Base-by-base conservation (phyloP, 441 rosid genomes). In the Gossypium aridum region DNA sequence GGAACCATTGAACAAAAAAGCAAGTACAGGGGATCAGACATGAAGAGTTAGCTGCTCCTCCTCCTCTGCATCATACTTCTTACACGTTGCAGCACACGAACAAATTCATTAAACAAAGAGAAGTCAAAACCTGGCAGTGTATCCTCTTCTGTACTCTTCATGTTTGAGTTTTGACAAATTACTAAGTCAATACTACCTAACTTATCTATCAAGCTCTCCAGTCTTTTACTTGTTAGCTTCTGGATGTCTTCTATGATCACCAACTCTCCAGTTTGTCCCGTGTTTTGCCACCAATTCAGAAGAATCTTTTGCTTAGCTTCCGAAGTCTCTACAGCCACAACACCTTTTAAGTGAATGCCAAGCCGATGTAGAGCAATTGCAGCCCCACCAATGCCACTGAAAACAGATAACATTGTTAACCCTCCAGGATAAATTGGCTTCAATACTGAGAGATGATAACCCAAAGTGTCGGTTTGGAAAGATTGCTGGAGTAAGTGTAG, bases 401-500 rank as follows among this genome's bases (percentile, higher is more conserved):
- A 93, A 70, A 92, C 37, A 13, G 98, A 96, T 78, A 93, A 28
- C 83, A 96, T 68, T 20, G 94, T 88, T 79, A 92, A 45, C 65
- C 99, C 98, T 72, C 73, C 83, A 0, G 94, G 97, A 68, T 82
- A 91, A 80, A 87, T 64, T 49, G 83, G 53, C 83, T 91, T 96
- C 76, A 96, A 83, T 17, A 83, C 94, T 0, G 97, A 96, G 68
- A 96, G 88, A 87, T 93, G 94, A 79, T 87, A 88, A 57, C 90
- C 97, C 77, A 93, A 80, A 5, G 96, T 83, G 77, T 96, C 98
- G 17, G 87, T 90, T 84, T 96, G 99, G 81, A 92, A 88, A 83
- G 93, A 84, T 73, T 82, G 81, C 37, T 79, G 84, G 43, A 96
- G 88, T 25, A 82, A 70, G 72, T 83, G 84, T 71, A 92, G 82